phyloP scores from a whole-genome alignment of 352 stramenopile species.

The Pythium phragmiticola region DNA sequence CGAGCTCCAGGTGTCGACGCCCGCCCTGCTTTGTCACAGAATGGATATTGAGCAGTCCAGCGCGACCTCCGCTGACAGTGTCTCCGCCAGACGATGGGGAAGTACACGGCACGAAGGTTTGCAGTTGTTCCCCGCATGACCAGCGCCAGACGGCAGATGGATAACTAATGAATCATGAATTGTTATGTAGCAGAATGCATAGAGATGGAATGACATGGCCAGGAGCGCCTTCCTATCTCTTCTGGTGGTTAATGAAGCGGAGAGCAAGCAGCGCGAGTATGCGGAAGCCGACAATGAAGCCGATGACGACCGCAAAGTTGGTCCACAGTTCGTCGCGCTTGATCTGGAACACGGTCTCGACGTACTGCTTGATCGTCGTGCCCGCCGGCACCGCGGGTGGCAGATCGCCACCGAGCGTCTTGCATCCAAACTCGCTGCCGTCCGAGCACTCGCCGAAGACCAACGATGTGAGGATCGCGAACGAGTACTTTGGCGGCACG shows the following conservation, averaged over 20 bases:
- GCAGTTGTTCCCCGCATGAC: no score
- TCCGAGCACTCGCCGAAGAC: constrained; percentile 27
- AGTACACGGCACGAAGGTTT: no score
- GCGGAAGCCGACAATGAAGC: constrained; percentile 12
- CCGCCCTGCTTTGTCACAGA: no score
- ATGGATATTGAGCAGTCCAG: no score
- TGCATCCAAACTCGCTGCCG: constrained; percentile 24
- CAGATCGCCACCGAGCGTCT: constrained; percentile 9
- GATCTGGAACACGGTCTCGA: constrained; percentile 26
- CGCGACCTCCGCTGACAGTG: no score
- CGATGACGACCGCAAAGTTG: constrained; percentile 11
- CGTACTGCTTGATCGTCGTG: constrained; percentile 29
- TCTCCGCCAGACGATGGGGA: no score
- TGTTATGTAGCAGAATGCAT: not conserved
- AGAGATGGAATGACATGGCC: not conserved
- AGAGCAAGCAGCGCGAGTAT: constrained; percentile 9
- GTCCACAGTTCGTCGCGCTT: constrained; percentile 12
- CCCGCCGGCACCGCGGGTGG: constrained; percentile 13
- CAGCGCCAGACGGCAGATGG: no score
- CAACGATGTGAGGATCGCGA: constrained; percentile 19
- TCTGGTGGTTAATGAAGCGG: constrained; percentile 16
- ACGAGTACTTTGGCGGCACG: constrained; percentile 20
- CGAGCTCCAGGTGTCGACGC: no score
- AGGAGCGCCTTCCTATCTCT: not conserved
- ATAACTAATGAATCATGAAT: not conserved